Evolutionary conservation across 2,329 filamentous ascomycete genomes (phyloP), one percentile per base, ranked within the genome.

Genomic region (Pseudocercospora cruenta): DNA sequence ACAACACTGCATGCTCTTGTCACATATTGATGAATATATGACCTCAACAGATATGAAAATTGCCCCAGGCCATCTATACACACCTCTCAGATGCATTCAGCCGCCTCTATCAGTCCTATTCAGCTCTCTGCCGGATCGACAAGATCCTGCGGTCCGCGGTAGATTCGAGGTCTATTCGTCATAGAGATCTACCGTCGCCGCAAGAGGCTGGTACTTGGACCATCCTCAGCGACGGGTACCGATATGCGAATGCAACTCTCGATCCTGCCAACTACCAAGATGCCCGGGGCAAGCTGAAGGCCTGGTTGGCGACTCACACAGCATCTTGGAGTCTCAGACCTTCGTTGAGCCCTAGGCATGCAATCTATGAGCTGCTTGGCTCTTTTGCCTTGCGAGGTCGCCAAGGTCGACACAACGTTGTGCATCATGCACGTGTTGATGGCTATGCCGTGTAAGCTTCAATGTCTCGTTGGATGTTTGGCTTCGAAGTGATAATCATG

Each of bases 101-200:
- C 16, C 51, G 26, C 51, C 22, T 55, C 24, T n/a, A 21, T 31
- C 24, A 54, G 24, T 26, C 24, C 24, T 28, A 8, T 24, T 49
- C 22, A n/a, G 45, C 47, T 51, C 47, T 22, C 19, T 26, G 47
- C 47, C 22, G 47, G 19, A 21, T 51, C 22, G 9, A 12, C 22
- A 5, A 55, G 12, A 31, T 16, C 8, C 1, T 26, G 51, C 51
- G 26, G 26, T 31, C 51, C 26, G 51, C 24, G 51, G 22, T 55
- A 14, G 51, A 24, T 24, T 24, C n/a, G 39, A 47, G 47, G 57
- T 59, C 36, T 59, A 39, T 60, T 67, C 59, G 59, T 62, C 33
- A 62, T 57, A 33, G 28, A 54, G 24, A 31, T 26, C 7, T 33
- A 19, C 22, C 51, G 16, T 26, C 16, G 14, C 51, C 26, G 51